Percentiles rank a stretch among this genome's conserved stretches.
Conservation (phyloP, 495 filamentous ascomycete genomes). For the Trypethelium eluteriae region DNA sequence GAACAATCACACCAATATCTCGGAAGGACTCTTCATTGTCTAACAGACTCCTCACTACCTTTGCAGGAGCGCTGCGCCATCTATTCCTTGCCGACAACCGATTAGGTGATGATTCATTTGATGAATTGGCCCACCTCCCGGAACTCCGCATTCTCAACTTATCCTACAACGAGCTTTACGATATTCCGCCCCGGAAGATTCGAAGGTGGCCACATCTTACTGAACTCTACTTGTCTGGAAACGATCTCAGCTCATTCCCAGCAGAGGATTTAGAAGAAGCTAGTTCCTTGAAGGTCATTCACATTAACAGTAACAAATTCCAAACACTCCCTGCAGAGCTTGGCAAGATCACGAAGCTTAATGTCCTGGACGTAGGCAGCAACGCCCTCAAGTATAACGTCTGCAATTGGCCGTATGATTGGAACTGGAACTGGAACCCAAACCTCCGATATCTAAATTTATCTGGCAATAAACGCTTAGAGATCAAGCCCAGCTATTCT, state of each 20-base stretch:
- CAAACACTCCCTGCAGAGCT: conserved; percentile 93
- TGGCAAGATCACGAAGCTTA: conserved; percentile 81
- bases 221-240: conserved; percentile 92
- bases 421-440: conserved; percentile 99
- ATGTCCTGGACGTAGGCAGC: conserved; percentile 88
- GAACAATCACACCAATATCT: conserved; percentile 50
- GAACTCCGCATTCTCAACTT: conserved; percentile 87
- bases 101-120: conserved; percentile 86
- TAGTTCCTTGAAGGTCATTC: conserved; percentile 74
- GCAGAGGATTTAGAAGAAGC: conserved; percentile 91
- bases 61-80: conserved; percentile 73
- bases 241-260: conserved; percentile 82
- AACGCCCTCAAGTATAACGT: conserved; percentile 99
- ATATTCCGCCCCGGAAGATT: conserved; percentile 81
- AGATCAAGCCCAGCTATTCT: conserved; percentile 80
- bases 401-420: conserved; percentile 98
- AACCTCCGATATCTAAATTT: conserved; percentile 93
- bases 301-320: conserved; percentile 96
- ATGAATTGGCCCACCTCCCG: conserved; percentile 71
- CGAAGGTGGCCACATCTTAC: conserved; percentile 78
- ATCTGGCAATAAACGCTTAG: conserved; percentile 91
- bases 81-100: conserved; percentile 90
- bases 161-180: conserved; percentile 88
- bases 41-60: conserved; percentile 65
- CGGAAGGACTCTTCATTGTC: conserved; percentile 87